Evolutionary conservation across 208 protist species (phyloP), one percentile per base, ranked within the genome.

Genomic region (Borovskyia barvae): DNA sequence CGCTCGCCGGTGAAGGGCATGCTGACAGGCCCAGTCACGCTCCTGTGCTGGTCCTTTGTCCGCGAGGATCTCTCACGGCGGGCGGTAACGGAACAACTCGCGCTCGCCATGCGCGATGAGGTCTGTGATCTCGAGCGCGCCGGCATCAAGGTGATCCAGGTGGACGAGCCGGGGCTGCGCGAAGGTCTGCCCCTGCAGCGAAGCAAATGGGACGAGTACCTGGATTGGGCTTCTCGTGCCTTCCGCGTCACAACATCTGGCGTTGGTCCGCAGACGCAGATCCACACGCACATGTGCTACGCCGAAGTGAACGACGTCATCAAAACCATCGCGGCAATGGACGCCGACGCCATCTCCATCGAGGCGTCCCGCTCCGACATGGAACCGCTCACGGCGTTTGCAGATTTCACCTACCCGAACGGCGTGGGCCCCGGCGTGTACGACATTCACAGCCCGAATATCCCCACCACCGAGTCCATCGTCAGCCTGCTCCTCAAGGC

Each of bases 211-310:
- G 60, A 70, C 3, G 49, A 51, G n/a, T 94, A 97, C 70, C 63
- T 95, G 3, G 61, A 82, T 45, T 95, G 92, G 89, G 82, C 87
- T 0, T 72, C 88, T 5, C 50, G 87, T 29, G 66, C 55, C 20
- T 97, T 97, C 77, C 56, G 75, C 5, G 50, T 94, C 11, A 58
- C 78, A 28, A 80, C 78, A 7, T 67, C 77, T 5, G 70, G 74
- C 47, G 92, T 78, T 7, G 25, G 42, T 6, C 71, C 77, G 19
- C 71, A 79, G 12, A 93, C 85, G 41, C 87, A 94, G 63, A 85
- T 95, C 14, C 82, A 92, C 57, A 87, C 86, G 2, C 87, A 94
- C 57, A 91, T 95, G 81, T 95, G 92, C 54, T 97, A 95, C 66
- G 79, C 81, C 28, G 90, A 94, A 42, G 92, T 97, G 40, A 90